Evolutionary conservation across 495 filamentous ascomycete genomes (phyloP).

Genomic region (Trypethelium eluteriae): DNA sequence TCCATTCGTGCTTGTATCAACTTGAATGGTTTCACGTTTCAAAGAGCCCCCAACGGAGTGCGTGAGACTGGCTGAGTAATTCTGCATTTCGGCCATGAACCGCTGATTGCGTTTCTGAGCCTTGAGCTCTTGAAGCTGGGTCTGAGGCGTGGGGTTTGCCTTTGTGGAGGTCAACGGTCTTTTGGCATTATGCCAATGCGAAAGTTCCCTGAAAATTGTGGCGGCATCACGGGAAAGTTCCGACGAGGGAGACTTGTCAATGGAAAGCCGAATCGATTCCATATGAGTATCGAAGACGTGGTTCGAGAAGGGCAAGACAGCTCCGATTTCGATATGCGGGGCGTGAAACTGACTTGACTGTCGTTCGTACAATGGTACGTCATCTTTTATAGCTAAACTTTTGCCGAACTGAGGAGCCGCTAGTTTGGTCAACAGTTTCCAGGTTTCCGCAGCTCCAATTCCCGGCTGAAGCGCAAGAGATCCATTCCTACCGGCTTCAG

Average conservation of each 20-base stretch:
- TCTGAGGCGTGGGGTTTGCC: slow-evolving; percentile 19
- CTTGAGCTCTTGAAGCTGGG: slow-evolving; percentile 25
- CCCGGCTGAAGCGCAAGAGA: not conserved
- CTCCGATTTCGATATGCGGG: slow-evolving; percentile 8
- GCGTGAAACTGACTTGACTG: not conserved
- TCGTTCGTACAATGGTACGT: not conserved
- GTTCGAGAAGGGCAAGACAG: slow-evolving; percentile 55
- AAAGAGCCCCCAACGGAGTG: slow-evolving; percentile 54
- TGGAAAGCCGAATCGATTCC: slow-evolving; percentile 42
- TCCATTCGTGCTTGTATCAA: slow-evolving; percentile 20
- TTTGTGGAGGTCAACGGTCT: slow-evolving; percentile 39
- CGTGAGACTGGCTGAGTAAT: slow-evolving; percentile 64
- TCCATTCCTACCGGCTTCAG: not conserved
- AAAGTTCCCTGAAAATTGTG: slow-evolving; percentile 49
- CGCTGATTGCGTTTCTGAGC: slow-evolving; percentile 43
- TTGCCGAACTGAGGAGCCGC: not conserved
- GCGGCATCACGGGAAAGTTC: slow-evolving; percentile 15
- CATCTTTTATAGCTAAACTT: not conserved
- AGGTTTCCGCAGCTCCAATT: not conserved
- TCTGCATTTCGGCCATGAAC: slow-evolving; percentile 54
- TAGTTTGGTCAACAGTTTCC: not conserved
- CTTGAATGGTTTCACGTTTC: slow-evolving; percentile 54
- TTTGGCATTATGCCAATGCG: slow-evolving; percentile 59
- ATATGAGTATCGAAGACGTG: slow-evolving; percentile 53
- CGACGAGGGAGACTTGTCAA: slow-evolving; percentile 27